phyloP scores from a whole-genome alignment of 2,329 filamentous ascomycete genomes.

The Microdochium nivale region DNA sequence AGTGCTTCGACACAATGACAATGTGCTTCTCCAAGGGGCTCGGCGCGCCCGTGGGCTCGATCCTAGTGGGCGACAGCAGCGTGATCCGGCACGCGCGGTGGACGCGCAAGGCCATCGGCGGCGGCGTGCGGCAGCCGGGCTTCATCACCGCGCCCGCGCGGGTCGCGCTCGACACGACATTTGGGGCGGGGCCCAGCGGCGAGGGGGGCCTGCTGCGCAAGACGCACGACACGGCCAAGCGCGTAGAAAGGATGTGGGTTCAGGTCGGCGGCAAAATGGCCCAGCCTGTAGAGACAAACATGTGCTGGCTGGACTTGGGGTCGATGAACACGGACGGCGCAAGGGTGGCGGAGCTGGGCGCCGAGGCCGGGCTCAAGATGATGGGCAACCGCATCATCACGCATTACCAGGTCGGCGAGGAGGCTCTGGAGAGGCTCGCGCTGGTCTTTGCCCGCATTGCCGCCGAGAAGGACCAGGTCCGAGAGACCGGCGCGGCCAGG shows the following conservation, averaged over 20 bases:
- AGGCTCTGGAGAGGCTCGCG: constrained; percentile 40
- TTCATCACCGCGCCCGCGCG: constrained; percentile 67
- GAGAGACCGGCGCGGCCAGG: neutral
- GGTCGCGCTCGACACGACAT: constrained; percentile 73
- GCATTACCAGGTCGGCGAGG: constrained; percentile 44
- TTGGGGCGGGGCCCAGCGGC: constrained; percentile 41
- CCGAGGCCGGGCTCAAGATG: constrained; percentile 16
- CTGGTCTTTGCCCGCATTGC: constrained; percentile 31
- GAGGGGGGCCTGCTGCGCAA: constrained; percentile 31
- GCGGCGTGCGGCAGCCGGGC: constrained; percentile 68
- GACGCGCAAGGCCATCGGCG: constrained; percentile 74
- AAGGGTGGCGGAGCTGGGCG: constrained; percentile 16
- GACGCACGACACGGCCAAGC: constrained; percentile 50
- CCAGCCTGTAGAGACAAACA: constrained; percentile 60
- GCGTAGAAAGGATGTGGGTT: constrained; percentile 55
- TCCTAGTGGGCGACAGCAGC: constrained; percentile 32
- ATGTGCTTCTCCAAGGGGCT: constrained; percentile 46
- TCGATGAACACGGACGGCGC: constrained; percentile 12
- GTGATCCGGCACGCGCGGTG: constrained; percentile 63
- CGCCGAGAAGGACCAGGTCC: constrained; percentile 24
- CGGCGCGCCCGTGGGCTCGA: constrained; percentile 41
- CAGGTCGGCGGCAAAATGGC: constrained; percentile 49
- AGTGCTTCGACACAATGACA: constrained; percentile 36
- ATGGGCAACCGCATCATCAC: constrained; percentile 19
- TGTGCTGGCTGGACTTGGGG: constrained; percentile 58